These are phyloP conservation scores for Trichoderma sp. DNA, from an alignment of 2,329 filamentous ascomycete species.

Conservation along the genomic window DNA sequence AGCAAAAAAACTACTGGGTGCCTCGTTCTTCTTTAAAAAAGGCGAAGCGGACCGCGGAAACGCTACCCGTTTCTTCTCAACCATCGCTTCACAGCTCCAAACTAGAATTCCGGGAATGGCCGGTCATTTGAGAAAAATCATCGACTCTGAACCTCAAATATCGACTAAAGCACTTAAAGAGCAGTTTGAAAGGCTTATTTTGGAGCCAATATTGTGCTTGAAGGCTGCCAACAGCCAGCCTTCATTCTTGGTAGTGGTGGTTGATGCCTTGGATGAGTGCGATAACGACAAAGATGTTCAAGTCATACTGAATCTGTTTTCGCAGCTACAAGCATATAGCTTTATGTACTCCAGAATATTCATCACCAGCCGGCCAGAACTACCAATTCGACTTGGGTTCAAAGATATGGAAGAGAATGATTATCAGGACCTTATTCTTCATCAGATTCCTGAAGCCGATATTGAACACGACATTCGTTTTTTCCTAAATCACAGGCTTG, in stretches of 20 bases:
- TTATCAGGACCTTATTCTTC: not conserved
- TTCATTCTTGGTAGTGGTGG: not conserved
- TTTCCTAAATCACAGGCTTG: not conserved
- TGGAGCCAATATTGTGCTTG: not conserved
- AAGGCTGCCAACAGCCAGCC: rapidly evolving
- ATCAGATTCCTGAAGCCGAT: not conserved
- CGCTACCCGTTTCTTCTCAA: not conserved
- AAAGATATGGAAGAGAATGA: not conserved
- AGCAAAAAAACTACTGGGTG: rapidly evolving
- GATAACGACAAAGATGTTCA: not conserved
- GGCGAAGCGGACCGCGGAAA: not conserved
- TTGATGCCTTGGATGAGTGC: not conserved
- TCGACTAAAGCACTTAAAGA: not conserved
- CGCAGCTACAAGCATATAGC: not conserved
- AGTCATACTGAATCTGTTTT: not conserved
- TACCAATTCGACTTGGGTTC: not conserved
- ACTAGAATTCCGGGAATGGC: not conserved
- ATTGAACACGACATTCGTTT: not conserved
- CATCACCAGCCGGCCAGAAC: not conserved
- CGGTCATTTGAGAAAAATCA: not conserved
- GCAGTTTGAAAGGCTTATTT: not conserved
- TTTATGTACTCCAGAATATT: not conserved
- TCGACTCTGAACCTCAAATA: not conserved
- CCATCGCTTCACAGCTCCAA: not conserved
- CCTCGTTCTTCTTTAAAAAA: not conserved